Conservation (phyloP, 192 early-diverging fungal genomes). For the Podila verticillata region DNA sequence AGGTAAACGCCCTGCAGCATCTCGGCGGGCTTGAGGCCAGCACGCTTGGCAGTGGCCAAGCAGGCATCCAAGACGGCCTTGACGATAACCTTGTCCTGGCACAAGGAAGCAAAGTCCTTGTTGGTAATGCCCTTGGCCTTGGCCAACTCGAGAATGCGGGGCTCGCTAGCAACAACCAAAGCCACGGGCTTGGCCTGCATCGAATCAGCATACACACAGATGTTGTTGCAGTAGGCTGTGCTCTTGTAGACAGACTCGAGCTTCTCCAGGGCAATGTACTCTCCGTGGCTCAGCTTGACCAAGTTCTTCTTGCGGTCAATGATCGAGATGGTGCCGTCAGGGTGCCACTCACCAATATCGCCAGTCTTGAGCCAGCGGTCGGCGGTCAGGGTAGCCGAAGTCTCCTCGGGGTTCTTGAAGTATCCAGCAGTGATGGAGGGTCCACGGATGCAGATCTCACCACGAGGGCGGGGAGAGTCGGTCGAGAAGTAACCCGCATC, state of each 20-base stretch:
- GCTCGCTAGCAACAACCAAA: constrained; percentile 75
- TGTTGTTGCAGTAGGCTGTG: constrained; percentile 76
- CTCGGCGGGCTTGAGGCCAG: constrained; percentile 79
- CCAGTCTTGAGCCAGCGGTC: constrained; percentile 93
- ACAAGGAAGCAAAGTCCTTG: constrained; percentile 62
- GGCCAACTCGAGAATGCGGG: constrained; percentile 58
- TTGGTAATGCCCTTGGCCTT: constrained; percentile 51
- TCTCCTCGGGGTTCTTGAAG: constrained; percentile 75
- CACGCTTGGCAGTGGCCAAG: constrained; percentile 65
- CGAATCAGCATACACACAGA: constrained; percentile 81
- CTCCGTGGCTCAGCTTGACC: constrained; percentile 90
- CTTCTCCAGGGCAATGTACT: constrained; percentile 95
- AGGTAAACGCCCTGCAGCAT: constrained; percentile 74
- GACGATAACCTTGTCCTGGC: constrained; percentile 61
- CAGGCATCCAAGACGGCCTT: constrained; percentile 58
- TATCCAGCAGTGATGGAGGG: constrained; percentile 83
- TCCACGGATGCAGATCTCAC: constrained; percentile 89
- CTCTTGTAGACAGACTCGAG: constrained; percentile 91
- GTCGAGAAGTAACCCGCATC: constrained; percentile 69
- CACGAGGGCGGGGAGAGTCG: constrained; percentile 71
- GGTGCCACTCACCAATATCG: constrained; percentile 88
- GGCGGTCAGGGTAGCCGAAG: constrained; percentile 70
- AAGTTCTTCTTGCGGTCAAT: constrained; percentile 96
- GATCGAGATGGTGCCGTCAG: constrained; percentile 80
- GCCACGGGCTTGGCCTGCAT: constrained; percentile 78